Conservation (phyloP, 2,329 filamentous ascomycete genomes). For the Cyphellophora attinorum region DNA sequence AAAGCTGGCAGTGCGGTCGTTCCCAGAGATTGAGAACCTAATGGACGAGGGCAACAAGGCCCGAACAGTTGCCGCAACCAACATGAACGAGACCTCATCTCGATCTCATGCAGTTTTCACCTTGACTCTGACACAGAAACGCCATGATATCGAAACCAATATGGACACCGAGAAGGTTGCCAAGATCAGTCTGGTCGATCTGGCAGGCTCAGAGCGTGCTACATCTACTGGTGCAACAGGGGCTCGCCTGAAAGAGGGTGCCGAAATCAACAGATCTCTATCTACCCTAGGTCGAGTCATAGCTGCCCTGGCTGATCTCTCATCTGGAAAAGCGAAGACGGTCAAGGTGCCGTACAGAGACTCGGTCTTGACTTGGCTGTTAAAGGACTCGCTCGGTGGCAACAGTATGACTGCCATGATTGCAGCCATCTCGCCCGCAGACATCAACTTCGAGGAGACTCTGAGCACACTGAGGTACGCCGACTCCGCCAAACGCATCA, state of each 20-base stretch:
- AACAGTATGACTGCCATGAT: slow-evolving; percentile 99
- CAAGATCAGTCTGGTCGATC: slow-evolving; percentile 94
- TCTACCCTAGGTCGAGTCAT: slow-evolving; percentile 97
- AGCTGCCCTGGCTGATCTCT: slow-evolving; percentile 84
- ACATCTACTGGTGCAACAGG: slow-evolving; percentile 96
- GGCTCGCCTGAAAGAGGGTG: slow-evolving; percentile 89
- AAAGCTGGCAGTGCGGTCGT: slow-evolving; percentile 86
- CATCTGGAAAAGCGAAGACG: slow-evolving; percentile 68
- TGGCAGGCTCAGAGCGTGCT: slow-evolving; percentile 93
- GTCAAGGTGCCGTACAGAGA: slow-evolving; percentile 91
- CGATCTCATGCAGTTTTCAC: slow-evolving; percentile 98
- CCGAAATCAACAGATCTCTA: slow-evolving; percentile 94
- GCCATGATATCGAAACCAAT: slow-evolving; percentile 80
- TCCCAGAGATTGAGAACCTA: slow-evolving; percentile 89
- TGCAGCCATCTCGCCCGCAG: slow-evolving; percentile 92
- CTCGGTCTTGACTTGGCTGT: slow-evolving; percentile 87
- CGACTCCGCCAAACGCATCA: slow-evolving; percentile 96
- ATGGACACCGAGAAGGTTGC: slow-evolving; percentile 98
- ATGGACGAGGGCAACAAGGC: slow-evolving; percentile 99
- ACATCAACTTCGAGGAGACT: slow-evolving; percentile 98
- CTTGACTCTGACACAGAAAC: slow-evolving; percentile 87
- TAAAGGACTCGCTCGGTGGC: slow-evolving; percentile 93
- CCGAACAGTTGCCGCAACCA: slow-evolving; percentile 91
- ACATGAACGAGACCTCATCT: slow-evolving; percentile 99
- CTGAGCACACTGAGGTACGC: slow-evolving; percentile 91